Evolutionary conservation across 768 basidiomycete species (phyloP).

Genomic region (Suillus bovinus): DNA sequence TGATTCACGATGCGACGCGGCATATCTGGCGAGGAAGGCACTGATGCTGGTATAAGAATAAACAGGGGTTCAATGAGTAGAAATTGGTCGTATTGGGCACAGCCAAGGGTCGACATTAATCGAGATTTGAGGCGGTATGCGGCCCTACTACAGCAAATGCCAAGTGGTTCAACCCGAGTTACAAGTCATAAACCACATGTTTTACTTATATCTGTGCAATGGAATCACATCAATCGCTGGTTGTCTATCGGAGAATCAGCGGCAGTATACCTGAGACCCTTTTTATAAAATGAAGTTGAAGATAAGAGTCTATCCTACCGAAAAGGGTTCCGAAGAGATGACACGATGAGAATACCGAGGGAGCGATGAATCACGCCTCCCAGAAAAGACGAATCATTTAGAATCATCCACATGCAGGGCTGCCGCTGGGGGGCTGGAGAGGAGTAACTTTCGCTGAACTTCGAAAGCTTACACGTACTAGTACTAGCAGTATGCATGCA

Average conservation of each 20-base stretch:
- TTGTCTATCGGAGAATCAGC: background rate
- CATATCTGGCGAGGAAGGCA: background rate
- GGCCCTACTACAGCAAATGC: background rate
- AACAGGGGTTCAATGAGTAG: background rate
- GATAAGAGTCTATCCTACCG: background rate
- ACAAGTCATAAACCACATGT: background rate
- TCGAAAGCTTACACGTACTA: background rate
- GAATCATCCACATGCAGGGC: background rate
- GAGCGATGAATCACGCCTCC: background rate
- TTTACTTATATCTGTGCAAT: background rate
- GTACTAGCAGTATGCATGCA: too few relatives aligned
- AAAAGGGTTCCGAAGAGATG: conserved; percentile 1
- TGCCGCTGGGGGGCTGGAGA: background rate
- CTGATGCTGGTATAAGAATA: background rate
- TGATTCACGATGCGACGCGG: too few relatives aligned
- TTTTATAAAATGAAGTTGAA: background rate
- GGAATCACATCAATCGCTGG: background rate
- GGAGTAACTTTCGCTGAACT: background rate
- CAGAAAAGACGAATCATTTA: background rate
- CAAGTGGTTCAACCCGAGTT: background rate
- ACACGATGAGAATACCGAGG: background rate
- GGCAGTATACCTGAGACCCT: background rate
- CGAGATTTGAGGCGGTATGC: background rate
- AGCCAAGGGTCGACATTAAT: background rate
- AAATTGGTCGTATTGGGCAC: background rate